phyloP scores from a whole-genome alignment of 257 asterid genomes.

The Ehretia macrophylla region DNA sequence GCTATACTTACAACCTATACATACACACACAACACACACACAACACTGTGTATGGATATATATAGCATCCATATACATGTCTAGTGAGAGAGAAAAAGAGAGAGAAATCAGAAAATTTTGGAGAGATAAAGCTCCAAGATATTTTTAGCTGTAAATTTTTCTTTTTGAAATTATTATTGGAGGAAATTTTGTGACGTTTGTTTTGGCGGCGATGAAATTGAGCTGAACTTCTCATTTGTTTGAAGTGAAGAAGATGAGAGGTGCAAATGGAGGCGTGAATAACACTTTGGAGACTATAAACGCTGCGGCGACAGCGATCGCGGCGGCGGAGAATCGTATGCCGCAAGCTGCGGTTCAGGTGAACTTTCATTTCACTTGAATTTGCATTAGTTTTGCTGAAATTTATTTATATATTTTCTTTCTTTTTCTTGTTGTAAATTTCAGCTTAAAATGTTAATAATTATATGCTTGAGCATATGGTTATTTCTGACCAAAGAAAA shows the following conservation, averaged over 20 bases:
- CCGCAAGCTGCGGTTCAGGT: conserved; percentile 1
- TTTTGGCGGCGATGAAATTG: background rate
- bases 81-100: background rate
- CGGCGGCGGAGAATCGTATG: background rate
- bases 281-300: background rate
- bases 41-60: too few species aligned
- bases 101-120: too few species aligned
- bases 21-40: too few species aligned
- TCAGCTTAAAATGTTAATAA: background rate
- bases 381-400: background rate
- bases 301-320: conserved; percentile 3
- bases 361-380: conserved; percentile 1
- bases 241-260: background rate
- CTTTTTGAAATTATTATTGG: too few species aligned
- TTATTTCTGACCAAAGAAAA: too few species aligned
- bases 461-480: too few species aligned
- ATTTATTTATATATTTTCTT: background rate
- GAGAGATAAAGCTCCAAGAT: background rate
- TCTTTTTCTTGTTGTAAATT: background rate
- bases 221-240: background rate
- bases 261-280: background rate
- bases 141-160: background rate
- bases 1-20: background rate
- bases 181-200: background rate
- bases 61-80: background rate